Base-by-base conservation (phyloP, 805 yeast species). In the Sugiyamaella floridensis region DNA sequence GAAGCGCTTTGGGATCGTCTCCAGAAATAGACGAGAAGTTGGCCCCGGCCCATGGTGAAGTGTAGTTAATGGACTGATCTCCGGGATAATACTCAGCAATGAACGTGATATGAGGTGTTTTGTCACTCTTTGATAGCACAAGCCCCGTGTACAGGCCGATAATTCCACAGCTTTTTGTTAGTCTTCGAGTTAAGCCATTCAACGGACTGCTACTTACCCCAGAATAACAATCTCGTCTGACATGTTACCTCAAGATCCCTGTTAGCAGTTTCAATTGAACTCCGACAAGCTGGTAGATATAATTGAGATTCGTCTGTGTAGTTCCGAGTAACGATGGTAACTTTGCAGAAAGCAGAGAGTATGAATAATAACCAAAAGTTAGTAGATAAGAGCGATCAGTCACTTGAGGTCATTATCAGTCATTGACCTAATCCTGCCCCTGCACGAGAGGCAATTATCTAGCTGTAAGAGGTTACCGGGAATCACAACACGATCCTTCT, bases 41-140 rank as follows among this genome's bases (percentile, higher is more conserved):
- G 7, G 81, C 84, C 22, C 85, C 85, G 1, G 95, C 95, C 78
- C 85, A 84, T 0, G 95, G 95, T 0, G 90, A 84, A 1, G 95
- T 82, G 66, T 83, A 87, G 48, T 78, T 73, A 53, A 79, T 78
- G 3, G 89, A 81, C 58, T 80, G 84, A 62, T 87, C 95, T 4
- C 95, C 95, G 2, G 95, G 95, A 40, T 83, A 66, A 59, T 76
- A 78, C 61, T 84, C 79, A 7, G 87, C 92, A 16, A 83, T 59
- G 1, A 86, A 76, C 3, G 79, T 73, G 55, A 87, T 76, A 5
- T 76, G 67, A 1, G 63, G 51, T 26, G 59, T 62, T 2, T 73
- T 71, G 10, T 68, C 69, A 12, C 72, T 67, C 22, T 74, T 72
- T 34, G 80, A 56, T 11, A 84, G 70, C 48, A 75, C 70, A 58